These are phyloP conservation scores for Acer saccharum DNA, from an alignment of 345 rosid genomes.

Conservation along the genomic window DNA sequence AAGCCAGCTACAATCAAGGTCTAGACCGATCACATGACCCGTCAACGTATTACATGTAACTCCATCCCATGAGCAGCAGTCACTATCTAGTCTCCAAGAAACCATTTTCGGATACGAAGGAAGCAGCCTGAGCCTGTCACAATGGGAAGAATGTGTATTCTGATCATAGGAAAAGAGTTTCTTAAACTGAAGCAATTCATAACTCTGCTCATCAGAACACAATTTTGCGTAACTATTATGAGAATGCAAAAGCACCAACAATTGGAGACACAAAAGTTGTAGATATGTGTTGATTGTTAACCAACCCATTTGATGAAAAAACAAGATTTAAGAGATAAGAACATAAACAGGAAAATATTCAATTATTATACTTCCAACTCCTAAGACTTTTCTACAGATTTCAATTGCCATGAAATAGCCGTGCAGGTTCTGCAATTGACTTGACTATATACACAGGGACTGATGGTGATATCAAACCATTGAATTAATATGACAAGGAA, in stretches of 20 bases:
- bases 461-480: no score
- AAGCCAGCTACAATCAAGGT: slow-evolving; percentile 6
- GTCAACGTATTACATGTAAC: neutral
- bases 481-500: no score
- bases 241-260: neutral
- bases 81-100: neutral
- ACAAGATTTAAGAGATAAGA: neutral
- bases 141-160: neutral
- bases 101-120: neutral
- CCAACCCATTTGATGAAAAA: neutral
- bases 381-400: no score
- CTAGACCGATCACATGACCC: neutral
- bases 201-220: neutral
- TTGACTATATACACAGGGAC: no score
- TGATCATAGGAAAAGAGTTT: neutral
- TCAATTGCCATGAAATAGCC: no score
- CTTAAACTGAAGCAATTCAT: slow-evolving; percentile 11
- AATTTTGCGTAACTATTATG: neutral
- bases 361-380: neutral
- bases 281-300: neutral
- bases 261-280: neutral
- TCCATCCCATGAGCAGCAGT: neutral
- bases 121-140: neutral
- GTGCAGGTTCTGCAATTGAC: no score
- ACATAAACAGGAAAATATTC: neutral